A percentile compares a stretch with the other conserved stretches of the same genome.
These are phyloP conservation scores for Malus hybrid DNA, from an alignment of 331 rosid species.

Conservation along the genomic window DNA sequence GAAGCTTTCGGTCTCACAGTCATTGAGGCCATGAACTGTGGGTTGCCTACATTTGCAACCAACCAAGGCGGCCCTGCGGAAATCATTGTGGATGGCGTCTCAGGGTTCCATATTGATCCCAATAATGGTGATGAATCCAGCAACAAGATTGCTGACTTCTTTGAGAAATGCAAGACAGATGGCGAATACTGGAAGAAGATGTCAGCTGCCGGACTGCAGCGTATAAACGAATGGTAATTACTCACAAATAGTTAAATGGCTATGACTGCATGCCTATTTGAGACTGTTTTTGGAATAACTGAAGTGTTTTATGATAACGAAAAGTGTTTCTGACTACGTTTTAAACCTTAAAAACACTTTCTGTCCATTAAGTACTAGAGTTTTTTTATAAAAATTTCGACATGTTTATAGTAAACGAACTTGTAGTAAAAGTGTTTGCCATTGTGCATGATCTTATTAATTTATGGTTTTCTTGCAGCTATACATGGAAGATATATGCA, in stretches of 20 bases:
- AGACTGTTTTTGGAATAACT: no score
- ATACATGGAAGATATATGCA: conserved; percentile 97
- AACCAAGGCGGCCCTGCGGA: conserved; percentile 96
- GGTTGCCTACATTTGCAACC: conserved; percentile 86
- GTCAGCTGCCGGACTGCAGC: conserved; percentile 59
- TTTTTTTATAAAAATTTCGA: no score
- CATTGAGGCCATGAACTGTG: conserved; percentile 95
- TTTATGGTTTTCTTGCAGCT: conserved; percentile 36
- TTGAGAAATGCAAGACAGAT: conserved; percentile 65
- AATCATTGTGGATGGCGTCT: conserved; percentile 70
- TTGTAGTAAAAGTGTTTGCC: no score
- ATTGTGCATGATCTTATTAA: not conserved
- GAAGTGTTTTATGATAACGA: no score
- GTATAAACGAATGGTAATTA: conserved; percentile 69
- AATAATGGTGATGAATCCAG: conserved; percentile 68
- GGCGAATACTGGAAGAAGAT: conserved; percentile 50
- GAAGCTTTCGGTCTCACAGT: conserved; percentile 96
- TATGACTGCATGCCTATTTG: no score
- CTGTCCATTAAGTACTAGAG: no score
- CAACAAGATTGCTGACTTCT: conserved; percentile 73
- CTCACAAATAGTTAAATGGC: not conserved
- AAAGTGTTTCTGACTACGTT: no score
- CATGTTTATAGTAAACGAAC: no score
- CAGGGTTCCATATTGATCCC: conserved; percentile 78
- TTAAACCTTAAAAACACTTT: no score